These are phyloP conservation scores for Cladosporium colombiae DNA, from an alignment of 2,329 filamentous ascomycete species.

Conservation along the genomic window DNA sequence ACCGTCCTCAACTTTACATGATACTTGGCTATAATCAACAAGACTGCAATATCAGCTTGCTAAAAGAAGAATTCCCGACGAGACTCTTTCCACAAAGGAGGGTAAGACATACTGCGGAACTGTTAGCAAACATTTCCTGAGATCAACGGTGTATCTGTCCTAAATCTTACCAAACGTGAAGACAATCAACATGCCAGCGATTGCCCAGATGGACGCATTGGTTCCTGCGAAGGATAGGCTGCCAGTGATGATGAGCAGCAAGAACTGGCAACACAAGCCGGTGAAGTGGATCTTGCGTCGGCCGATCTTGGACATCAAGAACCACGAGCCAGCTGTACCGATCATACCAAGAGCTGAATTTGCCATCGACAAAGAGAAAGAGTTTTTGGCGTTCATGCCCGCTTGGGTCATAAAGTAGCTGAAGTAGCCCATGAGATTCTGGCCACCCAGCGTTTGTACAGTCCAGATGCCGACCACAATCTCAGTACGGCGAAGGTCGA, in stretches of 20 bases:
- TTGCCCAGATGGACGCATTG: constrained; percentile 43
- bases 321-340: constrained; percentile 77
- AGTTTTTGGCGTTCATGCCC: constrained; percentile 41
- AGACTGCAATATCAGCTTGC: too few relatives aligned
- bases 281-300: constrained; percentile 73
- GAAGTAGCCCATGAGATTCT: constrained; percentile 35
- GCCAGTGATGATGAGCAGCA: constrained; percentile 62
- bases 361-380: constrained; percentile 51
- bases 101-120: too few relatives aligned
- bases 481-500: constrained; percentile 40
- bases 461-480: constrained; percentile 52
- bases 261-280: constrained; percentile 69
- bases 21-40: too few relatives aligned
- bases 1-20: too few relatives aligned
- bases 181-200: constrained; percentile 21
- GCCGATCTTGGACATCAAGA: constrained; percentile 70
- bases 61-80: too few relatives aligned
- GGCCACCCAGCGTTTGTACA: constrained; percentile 39
- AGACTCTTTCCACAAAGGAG: too few relatives aligned
- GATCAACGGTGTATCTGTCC: too few relatives aligned
- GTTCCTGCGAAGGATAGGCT: constrained; percentile 48
- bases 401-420: constrained; percentile 50
- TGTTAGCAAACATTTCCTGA: too few relatives aligned
- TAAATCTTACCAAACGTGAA: too few relatives aligned
- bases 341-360: constrained; percentile 67